phyloP scores from a whole-genome alignment of 208 protist genomes.

The Acanthamoeba lenticulata region DNA sequence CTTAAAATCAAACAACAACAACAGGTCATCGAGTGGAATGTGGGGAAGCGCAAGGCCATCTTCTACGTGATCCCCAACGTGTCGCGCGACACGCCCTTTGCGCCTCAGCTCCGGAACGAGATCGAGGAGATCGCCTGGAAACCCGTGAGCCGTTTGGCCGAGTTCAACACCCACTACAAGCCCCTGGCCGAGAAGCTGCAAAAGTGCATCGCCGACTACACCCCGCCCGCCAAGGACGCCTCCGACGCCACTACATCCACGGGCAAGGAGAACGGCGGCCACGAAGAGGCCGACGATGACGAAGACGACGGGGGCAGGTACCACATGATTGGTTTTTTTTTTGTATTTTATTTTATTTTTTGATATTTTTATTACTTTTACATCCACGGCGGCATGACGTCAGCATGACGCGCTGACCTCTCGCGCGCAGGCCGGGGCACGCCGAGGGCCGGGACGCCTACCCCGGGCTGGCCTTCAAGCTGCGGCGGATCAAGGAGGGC shows the following conservation, averaged over 20 bases:
- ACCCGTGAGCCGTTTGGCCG: background rate
- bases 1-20: too few relatives aligned
- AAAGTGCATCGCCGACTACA: constrained; percentile 21
- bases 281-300: background rate
- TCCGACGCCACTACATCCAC: too few relatives aligned
- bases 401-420: too few relatives aligned
- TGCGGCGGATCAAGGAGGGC: constrained; percentile 18
- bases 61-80: constrained; percentile 28
- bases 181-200: background rate
- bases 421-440: background rate
- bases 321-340: too few relatives aligned
- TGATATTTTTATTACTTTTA: too few relatives aligned
- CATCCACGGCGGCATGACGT: too few relatives aligned
- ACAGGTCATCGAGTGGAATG: constrained; percentile 3
- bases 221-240: background rate
- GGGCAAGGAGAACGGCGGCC: background rate
- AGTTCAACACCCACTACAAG: constrained; percentile 14
- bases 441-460: background rate
- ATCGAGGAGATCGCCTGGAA: constrained; percentile 46
- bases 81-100: background rate
- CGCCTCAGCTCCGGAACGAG: constrained; percentile 9
- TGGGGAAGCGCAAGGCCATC: constrained; percentile 24
- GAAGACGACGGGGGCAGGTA: constrained; percentile 31
- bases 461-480: background rate
- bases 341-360: too few relatives aligned